These are phyloP conservation scores for Solanum paucissectum DNA, from an alignment of 257 asterid species.

Conservation along the genomic window DNA sequence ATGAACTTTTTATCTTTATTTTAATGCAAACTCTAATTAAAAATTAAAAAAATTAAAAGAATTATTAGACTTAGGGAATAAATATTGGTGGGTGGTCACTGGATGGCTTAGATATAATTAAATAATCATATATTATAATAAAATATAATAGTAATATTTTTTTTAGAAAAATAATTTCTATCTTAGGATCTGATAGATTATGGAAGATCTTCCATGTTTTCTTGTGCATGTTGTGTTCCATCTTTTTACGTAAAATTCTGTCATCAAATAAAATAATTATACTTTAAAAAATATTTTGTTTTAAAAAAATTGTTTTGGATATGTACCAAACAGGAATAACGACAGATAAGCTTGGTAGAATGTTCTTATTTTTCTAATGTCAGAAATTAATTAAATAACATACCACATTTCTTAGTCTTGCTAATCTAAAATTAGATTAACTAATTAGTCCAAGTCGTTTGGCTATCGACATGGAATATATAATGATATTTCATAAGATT, in stretches of 20 bases:
- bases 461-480: neutral
- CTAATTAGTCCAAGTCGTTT: neutral
- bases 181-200: conserved; percentile 11
- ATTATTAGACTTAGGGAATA: conserved; percentile 4
- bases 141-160: neutral
- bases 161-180: neutral
- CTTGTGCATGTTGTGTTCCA: conserved; percentile 20
- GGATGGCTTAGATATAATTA: conserved; percentile 8
- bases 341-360: conserved; percentile 26
- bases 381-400: neutral
- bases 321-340: conserved; percentile 1
- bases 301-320: neutral
- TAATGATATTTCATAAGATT: neutral
- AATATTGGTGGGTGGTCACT: conserved; percentile 4
- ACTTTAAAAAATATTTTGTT: neutral
- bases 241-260: conserved; percentile 16
- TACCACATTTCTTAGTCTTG: neutral
- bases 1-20: neutral
- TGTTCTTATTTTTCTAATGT: conserved; percentile 8
- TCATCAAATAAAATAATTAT: neutral
- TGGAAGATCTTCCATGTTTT: conserved; percentile 28
- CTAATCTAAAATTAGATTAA: neutral
- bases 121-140: neutral
- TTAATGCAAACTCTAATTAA: conserved; percentile 3
- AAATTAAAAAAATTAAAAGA: neutral